phyloP scores from a whole-genome alignment of 1,284 basidiomycete species.

The Bjerkandera adusta region DNA sequence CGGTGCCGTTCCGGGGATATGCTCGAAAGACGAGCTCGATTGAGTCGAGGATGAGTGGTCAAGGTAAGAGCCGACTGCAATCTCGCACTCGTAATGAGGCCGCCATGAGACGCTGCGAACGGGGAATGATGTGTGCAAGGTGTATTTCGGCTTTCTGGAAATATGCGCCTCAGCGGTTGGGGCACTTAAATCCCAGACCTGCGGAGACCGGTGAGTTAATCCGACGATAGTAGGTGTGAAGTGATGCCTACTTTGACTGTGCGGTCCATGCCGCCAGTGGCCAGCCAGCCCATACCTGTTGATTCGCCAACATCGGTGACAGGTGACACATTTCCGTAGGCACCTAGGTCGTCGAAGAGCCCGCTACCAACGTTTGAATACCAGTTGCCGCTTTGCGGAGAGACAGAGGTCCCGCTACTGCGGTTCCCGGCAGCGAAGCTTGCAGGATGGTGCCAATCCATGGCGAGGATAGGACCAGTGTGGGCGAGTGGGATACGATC shows the following conservation, averaged over 20 bases:
- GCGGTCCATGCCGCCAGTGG: slow-evolving; percentile 79
- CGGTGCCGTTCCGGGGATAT: neutral
- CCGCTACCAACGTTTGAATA: slow-evolving; percentile 24
- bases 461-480: slow-evolving; percentile 68
- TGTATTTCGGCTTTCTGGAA: slow-evolving; percentile 64
- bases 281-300: slow-evolving; percentile 71
- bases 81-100: slow-evolving; percentile 76
- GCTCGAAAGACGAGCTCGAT: slow-evolving; percentile 11
- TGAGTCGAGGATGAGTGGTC: slow-evolving; percentile 44
- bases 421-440: slow-evolving; percentile 12
- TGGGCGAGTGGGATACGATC: slow-evolving; percentile 81
- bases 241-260: slow-evolving; percentile 64
- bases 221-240: neutral
- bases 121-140: slow-evolving; percentile 73
- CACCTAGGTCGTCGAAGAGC: slow-evolving; percentile 28
- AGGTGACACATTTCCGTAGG: slow-evolving; percentile 11
- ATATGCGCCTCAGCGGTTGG: slow-evolving; percentile 48
- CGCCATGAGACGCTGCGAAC: slow-evolving; percentile 79
- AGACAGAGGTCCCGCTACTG: slow-evolving; percentile 9
- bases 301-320: slow-evolving; percentile 23
- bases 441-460: slow-evolving; percentile 66
- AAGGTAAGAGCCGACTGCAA: slow-evolving; percentile 69
- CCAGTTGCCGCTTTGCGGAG: slow-evolving; percentile 21
- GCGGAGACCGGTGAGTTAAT: slow-evolving; percentile 8
- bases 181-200: slow-evolving; percentile 79